Conservation (phyloP, 441 rosid species). For the Hura crepitans region DNA sequence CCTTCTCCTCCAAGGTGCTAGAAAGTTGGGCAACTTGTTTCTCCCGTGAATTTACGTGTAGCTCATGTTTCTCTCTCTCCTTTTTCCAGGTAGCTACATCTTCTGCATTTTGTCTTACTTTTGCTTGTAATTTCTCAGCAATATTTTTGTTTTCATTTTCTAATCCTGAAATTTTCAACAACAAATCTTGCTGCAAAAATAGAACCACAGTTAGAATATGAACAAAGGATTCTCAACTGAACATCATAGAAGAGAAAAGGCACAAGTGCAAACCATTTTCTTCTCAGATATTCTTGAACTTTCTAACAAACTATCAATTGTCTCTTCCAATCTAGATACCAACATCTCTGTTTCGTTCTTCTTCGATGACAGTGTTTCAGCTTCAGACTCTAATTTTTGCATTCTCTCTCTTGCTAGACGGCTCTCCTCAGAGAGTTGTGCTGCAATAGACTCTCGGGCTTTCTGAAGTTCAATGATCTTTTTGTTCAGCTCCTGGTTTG, state of each 20-base stretch:
- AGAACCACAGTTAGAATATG: slow-evolving; percentile 26
- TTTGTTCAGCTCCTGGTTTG: slow-evolving; percentile 41
- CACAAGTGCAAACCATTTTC: slow-evolving; percentile 41
- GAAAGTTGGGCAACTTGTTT: slow-evolving; percentile 56
- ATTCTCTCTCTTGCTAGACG: slow-evolving; percentile 50
- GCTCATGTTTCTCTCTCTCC: slow-evolving; percentile 42
- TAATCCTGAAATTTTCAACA: slow-evolving; percentile 47
- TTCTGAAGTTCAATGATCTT: slow-evolving; percentile 55
- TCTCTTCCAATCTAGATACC: slow-evolving; percentile 45
- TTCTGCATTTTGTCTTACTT: slow-evolving; percentile 47
- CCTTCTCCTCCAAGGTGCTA: slow-evolving; percentile 55
- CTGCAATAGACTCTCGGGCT: slow-evolving; percentile 43
- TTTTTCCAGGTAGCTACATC: slow-evolving; percentile 44
- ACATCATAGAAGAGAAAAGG: slow-evolving; percentile 15
- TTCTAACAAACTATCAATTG: slow-evolving; percentile 37
- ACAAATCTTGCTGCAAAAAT: slow-evolving; percentile 52
- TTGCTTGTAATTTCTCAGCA: slow-evolving; percentile 47
- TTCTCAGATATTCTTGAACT: slow-evolving; percentile 50
- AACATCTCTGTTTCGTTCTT: slow-evolving; percentile 46
- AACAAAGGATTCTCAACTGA: slow-evolving; percentile 20
- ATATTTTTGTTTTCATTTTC: slow-evolving; percentile 57
- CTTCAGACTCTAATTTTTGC: slow-evolving; percentile 57
- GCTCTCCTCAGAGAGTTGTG: slow-evolving; percentile 49
- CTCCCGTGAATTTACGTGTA: slow-evolving; percentile 42
- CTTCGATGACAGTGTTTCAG: slow-evolving; percentile 46